These are phyloP conservation scores for Omphalotus olearius DNA, from an alignment of 1,284 basidiomycete genomes.

Conservation along the genomic window DNA sequence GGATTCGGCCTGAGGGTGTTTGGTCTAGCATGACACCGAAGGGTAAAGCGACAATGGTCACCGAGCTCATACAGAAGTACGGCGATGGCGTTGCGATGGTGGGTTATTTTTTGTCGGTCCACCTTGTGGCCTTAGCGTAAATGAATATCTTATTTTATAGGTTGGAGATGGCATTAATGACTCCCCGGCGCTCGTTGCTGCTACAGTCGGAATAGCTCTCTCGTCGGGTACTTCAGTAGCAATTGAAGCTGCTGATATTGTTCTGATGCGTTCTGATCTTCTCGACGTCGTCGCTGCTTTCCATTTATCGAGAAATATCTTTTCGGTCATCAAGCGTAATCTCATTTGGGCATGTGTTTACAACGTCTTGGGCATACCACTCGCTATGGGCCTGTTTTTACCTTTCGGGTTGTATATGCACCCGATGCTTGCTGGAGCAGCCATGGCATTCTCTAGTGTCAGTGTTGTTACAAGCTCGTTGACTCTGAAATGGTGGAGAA, in stretches of 20 bases:
- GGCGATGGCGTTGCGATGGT: constrained; percentile 86
- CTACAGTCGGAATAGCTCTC: constrained; percentile 94
- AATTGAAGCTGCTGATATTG: constrained; percentile 96
- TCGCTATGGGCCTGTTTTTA: constrained; percentile 96
- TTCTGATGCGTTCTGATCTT: constrained; percentile 94
- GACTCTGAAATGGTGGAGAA: constrained; percentile 81
- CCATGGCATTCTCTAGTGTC: constrained; percentile 97
- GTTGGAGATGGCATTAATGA: constrained; percentile 99
- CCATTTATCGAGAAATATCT: constrained; percentile 87
- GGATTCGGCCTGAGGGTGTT: constrained; percentile 76
- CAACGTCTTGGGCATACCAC: constrained; percentile 93
- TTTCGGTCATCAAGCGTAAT: constrained; percentile 86
- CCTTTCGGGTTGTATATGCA: constrained; percentile 92
- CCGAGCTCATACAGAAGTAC: constrained; percentile 71
- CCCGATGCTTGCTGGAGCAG: constrained; percentile 96
- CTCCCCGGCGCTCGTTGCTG: constrained; percentile 92
- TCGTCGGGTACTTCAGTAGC: constrained; percentile 96
- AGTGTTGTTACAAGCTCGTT: constrained; percentile 92
- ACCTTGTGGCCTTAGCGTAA: not conserved
- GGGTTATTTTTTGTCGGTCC: constrained; percentile 21
- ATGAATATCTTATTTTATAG: constrained; percentile 35
- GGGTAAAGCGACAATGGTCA: constrained; percentile 83
- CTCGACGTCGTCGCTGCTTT: constrained; percentile 96
- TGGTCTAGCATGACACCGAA: constrained; percentile 90
- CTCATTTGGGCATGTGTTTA: constrained; percentile 92